Evolutionary conservation across 192 early-diverging fungal species (phyloP).

Genomic region (Rhizophagus clarus): DNA sequence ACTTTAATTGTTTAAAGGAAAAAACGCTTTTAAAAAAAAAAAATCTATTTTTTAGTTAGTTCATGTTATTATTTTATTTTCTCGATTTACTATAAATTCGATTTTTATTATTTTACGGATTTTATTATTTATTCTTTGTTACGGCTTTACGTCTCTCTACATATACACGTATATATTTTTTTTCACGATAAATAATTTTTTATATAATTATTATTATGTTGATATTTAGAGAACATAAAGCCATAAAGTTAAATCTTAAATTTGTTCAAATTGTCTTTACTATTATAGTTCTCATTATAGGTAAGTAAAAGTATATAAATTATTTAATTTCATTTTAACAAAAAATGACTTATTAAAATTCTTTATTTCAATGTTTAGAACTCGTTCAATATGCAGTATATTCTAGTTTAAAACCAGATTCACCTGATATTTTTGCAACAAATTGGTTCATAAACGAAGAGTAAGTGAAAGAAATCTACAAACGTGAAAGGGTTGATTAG

Average conservation of each 20-base stretch:
- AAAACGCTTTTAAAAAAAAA: not conserved
- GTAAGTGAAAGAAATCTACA: not conserved
- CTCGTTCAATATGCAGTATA: not conserved
- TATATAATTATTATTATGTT: not conserved
- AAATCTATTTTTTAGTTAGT: too few species aligned
- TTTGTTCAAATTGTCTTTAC: not conserved
- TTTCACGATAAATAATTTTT: not conserved
- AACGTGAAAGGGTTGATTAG: too few species aligned
- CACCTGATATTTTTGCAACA: not conserved
- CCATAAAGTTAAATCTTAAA: not conserved
- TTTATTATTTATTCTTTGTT: not conserved
- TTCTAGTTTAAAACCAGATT: not conserved
- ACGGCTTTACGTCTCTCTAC: not conserved
- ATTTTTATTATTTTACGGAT: not conserved
- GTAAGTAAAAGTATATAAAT: not conserved
- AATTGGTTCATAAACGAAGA: not conserved
- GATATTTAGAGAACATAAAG: not conserved
- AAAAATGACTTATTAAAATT: not conserved
- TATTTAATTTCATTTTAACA: not conserved
- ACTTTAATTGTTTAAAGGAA: not conserved
- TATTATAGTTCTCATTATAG: not conserved
- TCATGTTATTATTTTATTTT: not conserved
- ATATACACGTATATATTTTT: not conserved
- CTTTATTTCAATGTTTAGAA: not conserved
- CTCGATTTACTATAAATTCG: not conserved